Evolutionary conservation across 225 moss, liverwort and hornwort species (phyloP).

Genomic region (Bryum argenteum): DNA sequence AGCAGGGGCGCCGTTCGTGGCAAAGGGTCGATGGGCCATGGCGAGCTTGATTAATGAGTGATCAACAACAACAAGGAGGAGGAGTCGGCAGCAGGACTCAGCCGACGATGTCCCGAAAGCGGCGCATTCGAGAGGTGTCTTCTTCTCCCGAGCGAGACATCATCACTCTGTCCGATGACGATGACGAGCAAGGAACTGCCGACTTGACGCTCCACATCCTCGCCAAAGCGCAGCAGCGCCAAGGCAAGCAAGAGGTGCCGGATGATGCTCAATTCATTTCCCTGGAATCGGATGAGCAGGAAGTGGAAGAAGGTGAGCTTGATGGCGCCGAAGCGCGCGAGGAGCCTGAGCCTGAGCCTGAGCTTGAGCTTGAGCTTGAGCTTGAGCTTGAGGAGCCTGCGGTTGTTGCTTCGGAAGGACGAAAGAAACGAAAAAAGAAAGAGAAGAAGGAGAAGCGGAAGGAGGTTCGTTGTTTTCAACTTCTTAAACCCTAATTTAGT

Average conservation of each 20-base stretch:
- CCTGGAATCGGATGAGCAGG: slow-evolving; percentile 24
- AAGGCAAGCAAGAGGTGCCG: neutral
- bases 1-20: slow-evolving; percentile 1
- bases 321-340: slow-evolving; percentile 9
- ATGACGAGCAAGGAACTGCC: slow-evolving; percentile 33
- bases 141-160: slow-evolving; percentile 29
- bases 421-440: slow-evolving; percentile 30
- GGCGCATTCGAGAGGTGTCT: slow-evolving; percentile 26
- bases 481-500: slow-evolving; percentile 22
- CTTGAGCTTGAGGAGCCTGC: neutral
- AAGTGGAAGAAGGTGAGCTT: slow-evolving; percentile 46
- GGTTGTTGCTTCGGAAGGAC: neutral
- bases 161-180: slow-evolving; percentile 25
- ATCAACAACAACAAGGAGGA: neutral
- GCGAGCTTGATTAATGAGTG: neutral
- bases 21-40: neutral
- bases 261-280: neutral
- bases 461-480: slow-evolving; percentile 19
- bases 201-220: slow-evolving; percentile 46
- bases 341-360: neutral
- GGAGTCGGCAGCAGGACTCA: neutral
- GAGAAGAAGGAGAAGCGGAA: slow-evolving; percentile 33
- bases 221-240: slow-evolving; percentile 33
- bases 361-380: neutral
- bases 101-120: slow-evolving; percentile 25